These are phyloP conservation scores for Lecanosticta acicola DNA, from an alignment of 2,329 filamentous ascomycete genomes.

Conservation along the genomic window DNA sequence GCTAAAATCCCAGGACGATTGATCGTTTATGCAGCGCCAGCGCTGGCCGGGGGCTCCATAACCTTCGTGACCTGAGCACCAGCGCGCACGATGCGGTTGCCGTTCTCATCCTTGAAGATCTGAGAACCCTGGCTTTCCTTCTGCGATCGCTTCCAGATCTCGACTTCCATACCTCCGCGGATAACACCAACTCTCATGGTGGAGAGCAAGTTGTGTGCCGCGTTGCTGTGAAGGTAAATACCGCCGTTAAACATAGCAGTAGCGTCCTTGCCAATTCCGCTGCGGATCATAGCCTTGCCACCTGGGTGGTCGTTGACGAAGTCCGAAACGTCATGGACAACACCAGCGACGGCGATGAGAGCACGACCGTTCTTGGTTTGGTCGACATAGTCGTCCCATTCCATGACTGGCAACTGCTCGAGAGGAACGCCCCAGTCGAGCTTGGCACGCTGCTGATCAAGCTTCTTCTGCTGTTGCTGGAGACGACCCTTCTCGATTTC, in stretches of 20 bases:
- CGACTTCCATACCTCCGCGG: conserved; percentile 79
- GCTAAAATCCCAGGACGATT: neutral
- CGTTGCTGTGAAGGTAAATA: conserved; percentile 85
- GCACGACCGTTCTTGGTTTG: conserved; percentile 72
- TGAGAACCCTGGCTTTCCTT: conserved; percentile 77
- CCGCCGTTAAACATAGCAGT: conserved; percentile 89
- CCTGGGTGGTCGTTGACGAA: conserved; percentile 90
- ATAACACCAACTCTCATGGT: conserved; percentile 86
- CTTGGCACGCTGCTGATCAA: conserved; percentile 74
- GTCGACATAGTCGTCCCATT: conserved; percentile 80
- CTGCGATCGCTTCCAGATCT: conserved; percentile 87
- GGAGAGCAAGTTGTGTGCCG: conserved; percentile 79
- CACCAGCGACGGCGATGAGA: conserved; percentile 71
- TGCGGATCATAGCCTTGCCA: conserved; percentile 78
- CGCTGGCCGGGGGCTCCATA: conserved; percentile 69
- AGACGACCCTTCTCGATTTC: conserved; percentile 89
- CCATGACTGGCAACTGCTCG: conserved; percentile 76
- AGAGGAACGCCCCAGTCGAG: conserved; percentile 84
- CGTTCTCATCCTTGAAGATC: conserved; percentile 72
- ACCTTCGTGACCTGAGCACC: conserved; percentile 82
- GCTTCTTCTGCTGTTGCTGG: conserved; percentile 87
- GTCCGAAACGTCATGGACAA: conserved; percentile 76
- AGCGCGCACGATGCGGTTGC: conserved; percentile 77
- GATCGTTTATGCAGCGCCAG: conserved; percentile 64
- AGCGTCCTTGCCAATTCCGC: conserved; percentile 78